Evolutionary conservation across 2,329 filamentous ascomycete species (phyloP).

Genomic region (Coniella vitis): DNA sequence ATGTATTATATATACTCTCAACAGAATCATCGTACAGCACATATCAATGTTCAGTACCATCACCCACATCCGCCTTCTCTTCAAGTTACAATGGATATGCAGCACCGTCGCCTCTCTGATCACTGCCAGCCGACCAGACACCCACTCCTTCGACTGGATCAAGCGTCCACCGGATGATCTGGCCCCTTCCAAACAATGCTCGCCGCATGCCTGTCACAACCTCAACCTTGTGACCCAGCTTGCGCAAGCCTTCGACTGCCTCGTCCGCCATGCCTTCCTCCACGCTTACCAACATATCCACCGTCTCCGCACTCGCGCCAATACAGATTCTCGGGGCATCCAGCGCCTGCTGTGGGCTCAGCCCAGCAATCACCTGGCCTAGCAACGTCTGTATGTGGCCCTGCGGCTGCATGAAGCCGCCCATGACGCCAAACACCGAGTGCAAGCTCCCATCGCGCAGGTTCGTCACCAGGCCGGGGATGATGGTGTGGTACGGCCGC

Average conservation of each 20-base stretch:
- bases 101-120: constrained; percentile 76
- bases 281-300: constrained; percentile 62
- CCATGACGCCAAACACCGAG: constrained; percentile 92
- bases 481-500: constrained; percentile 95
- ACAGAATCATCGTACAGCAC: too few relatives aligned
- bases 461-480: constrained; percentile 84
- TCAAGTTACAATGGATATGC: constrained; percentile 44
- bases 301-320: constrained; percentile 61
- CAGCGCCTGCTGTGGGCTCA: constrained; percentile 79
- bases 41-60: too few relatives aligned
- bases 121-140: constrained; percentile 85
- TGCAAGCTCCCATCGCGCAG: constrained; percentile 66
- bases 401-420: constrained; percentile 97
- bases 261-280: constrained; percentile 74
- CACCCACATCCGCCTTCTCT: too few relatives aligned
- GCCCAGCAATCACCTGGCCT: constrained; percentile 76
- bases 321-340: constrained; percentile 92
- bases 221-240: constrained; percentile 66
- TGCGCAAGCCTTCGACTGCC: constrained; percentile 59
- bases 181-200: constrained; percentile 73
- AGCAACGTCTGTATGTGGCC: constrained; percentile 90
- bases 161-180: constrained; percentile 72
- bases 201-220: constrained; percentile 61
- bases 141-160: constrained; percentile 61
- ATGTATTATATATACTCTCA: too few relatives aligned